Evolutionary conservation across 371 early-diverging fungal genomes (phyloP).

Genomic region (Smittium mucronatum): DNA sequence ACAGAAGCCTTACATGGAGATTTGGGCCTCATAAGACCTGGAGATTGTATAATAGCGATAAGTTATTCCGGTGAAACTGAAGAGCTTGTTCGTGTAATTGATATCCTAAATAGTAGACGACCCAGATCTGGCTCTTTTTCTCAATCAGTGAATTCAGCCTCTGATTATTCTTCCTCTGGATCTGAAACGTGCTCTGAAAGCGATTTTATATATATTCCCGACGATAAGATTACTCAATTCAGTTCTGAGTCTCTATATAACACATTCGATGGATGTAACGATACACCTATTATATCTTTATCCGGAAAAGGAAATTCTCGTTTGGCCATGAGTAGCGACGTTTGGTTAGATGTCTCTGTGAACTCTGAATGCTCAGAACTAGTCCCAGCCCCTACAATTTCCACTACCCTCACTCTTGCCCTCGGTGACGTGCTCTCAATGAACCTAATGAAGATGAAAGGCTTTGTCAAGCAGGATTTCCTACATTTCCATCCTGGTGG

Average conservation of each 20-base stretch:
- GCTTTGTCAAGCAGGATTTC: constrained; percentile 40
- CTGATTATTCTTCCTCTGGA: too few relatives aligned
- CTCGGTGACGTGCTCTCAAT: constrained; percentile 47
- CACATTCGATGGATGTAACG: neutral
- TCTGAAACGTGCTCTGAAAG: too few relatives aligned
- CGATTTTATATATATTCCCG: too few relatives aligned
- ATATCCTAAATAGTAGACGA: neutral
- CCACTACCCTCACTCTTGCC: constrained; percentile 45
- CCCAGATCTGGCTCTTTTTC: too few relatives aligned
- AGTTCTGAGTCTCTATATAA: too few relatives aligned
- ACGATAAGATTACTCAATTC: too few relatives aligned
- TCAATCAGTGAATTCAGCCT: too few relatives aligned
- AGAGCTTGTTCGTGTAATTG: constrained; percentile 33
- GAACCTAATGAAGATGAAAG: constrained; percentile 35
- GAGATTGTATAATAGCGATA: constrained; percentile 44
- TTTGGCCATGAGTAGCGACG: constrained; percentile 39
- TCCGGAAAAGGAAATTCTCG: constrained; percentile 38
- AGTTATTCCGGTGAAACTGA: constrained; percentile 51
- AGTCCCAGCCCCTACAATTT: constrained; percentile 48
- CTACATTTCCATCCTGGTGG: constrained; percentile 53
- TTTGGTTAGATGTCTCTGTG: constrained; percentile 46
- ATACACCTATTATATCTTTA: constrained; percentile 41
- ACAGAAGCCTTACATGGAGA: constrained; percentile 54
- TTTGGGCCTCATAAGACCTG: constrained; percentile 36
- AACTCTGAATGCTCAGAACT: constrained; percentile 32